phyloP scores from a whole-genome alignment of 345 rosid genomes.

The Theobroma cacao region DNA sequence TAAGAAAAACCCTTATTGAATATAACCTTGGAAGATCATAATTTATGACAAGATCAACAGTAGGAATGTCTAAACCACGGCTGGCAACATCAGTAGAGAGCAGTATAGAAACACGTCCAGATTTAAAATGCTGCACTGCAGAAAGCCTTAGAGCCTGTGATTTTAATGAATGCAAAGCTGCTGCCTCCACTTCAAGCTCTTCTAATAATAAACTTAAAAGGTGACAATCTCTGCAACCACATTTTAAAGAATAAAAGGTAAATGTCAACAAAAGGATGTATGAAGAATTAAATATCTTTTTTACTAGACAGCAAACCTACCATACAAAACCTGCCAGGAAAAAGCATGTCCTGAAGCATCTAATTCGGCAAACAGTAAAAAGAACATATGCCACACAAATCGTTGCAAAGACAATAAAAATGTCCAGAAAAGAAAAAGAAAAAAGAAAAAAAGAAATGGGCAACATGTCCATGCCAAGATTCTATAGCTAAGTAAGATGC shows the following conservation, averaged over 20 bases:
- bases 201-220: slow-evolving; percentile 73
- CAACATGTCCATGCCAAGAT: neutral
- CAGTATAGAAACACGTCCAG: slow-evolving; percentile 71
- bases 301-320: neutral
- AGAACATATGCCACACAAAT: neutral
- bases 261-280: neutral
- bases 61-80: slow-evolving; percentile 96
- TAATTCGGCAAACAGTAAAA: neutral
- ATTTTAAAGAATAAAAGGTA: slow-evolving; percentile 7
- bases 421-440: neutral
- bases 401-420: neutral
- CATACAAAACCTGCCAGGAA: neutral
- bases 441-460: too few relatives aligned
- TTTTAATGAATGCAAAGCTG: slow-evolving; percentile 75
- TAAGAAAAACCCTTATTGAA: neutral
- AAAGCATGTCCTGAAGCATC: neutral
- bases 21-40: slow-evolving; percentile 89
- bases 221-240: slow-evolving; percentile 63
- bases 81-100: slow-evolving; percentile 95
- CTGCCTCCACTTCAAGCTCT: slow-evolving; percentile 76
- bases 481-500: neutral
- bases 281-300: neutral
- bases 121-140: slow-evolving; percentile 79
- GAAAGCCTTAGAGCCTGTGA: slow-evolving; percentile 78
- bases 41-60: slow-evolving; percentile 91